These are phyloP conservation scores for Acacia concinna DNA, from an alignment of 331 rosid species.

Conservation along the genomic window DNA sequence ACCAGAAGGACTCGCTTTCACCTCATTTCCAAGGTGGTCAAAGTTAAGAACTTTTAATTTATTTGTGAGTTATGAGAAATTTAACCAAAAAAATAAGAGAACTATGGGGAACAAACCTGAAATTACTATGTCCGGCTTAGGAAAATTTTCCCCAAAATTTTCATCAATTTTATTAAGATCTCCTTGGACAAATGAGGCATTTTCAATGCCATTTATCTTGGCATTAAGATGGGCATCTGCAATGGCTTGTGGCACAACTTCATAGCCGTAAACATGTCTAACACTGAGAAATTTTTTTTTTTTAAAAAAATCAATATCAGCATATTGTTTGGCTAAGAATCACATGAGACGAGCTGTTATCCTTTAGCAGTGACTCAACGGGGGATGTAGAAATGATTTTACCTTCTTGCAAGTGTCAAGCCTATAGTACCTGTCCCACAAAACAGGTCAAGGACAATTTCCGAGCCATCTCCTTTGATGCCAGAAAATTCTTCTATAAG, in stretches of 20 bases:
- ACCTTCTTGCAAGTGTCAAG: slow-evolving; percentile 89
- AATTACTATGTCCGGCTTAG: slow-evolving; percentile 87
- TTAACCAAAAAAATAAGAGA: slow-evolving; percentile 24
- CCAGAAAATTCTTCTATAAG: slow-evolving; percentile 83
- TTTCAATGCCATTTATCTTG: slow-evolving; percentile 64
- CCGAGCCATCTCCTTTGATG: slow-evolving; percentile 82
- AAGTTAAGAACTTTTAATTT: not conserved
- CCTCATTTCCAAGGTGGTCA: not conserved
- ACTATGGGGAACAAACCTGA: slow-evolving; percentile 55
- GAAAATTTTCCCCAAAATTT: slow-evolving; percentile 77
- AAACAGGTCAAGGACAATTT: slow-evolving; percentile 91
- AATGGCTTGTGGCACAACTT: slow-evolving; percentile 89
- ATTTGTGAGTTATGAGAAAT: not conserved
- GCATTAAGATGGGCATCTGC: slow-evolving; percentile 84
- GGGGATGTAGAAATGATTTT: slow-evolving; percentile 9
- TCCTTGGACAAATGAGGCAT: slow-evolving; percentile 90
- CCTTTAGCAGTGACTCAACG: slow-evolving; percentile 8
- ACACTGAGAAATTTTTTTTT: slow-evolving; percentile 59
- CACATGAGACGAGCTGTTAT: not conserved
- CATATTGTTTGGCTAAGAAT: not conserved
- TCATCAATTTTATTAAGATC: slow-evolving; percentile 92
- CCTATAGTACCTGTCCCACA: slow-evolving; percentile 99
- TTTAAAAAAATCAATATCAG: slow-evolving; percentile 21
- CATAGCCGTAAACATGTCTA: slow-evolving; percentile 87
- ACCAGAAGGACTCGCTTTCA: not conserved